Percentiles rank a stretch among this genome's conserved stretches.
Conservation (phyloP, 2,329 filamentous ascomycete species). For the Xylaria sp. region DNA sequence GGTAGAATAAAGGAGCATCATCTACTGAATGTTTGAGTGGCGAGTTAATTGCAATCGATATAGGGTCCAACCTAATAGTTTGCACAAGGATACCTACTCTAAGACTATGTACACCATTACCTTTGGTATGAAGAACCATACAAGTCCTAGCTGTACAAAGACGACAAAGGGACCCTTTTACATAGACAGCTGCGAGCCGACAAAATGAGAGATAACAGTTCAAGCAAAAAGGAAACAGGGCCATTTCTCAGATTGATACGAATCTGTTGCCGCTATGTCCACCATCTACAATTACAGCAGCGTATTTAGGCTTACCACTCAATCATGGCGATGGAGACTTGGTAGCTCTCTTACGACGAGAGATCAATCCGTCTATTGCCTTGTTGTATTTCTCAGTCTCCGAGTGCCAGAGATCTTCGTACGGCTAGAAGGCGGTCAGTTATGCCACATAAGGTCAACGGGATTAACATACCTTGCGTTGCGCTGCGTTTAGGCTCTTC, state of each 20-base stretch:
- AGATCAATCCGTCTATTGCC: conserved; percentile 42
- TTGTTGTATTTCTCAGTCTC: conserved; percentile 49
- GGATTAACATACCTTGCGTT: conserved; percentile 55
- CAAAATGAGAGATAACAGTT: conserved; percentile 8
- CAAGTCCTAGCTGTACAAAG: conserved; percentile 19
- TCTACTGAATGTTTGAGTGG: neutral
- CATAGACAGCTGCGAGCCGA: conserved; percentile 13
- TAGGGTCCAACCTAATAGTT: conserved; percentile 1
- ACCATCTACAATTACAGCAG: conserved; percentile 2
- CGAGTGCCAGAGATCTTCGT: conserved; percentile 48
- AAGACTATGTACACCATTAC: conserved; percentile 19
- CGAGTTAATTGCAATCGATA: neutral
- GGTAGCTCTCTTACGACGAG: conserved; percentile 32
- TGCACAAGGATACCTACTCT: neutral
- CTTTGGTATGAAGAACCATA: conserved; percentile 8
- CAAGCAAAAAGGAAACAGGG: neutral
- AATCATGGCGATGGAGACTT: conserved; percentile 23
- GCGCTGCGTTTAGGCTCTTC: conserved; percentile 54
- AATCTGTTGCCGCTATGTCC: neutral
- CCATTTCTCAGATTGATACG: neutral
- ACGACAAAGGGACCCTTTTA: conserved; percentile 19
- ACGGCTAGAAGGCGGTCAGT: conserved; percentile 49
- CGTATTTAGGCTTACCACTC: neutral
- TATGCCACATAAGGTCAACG: conserved; percentile 7
- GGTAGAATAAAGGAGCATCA: neutral